Evolutionary conservation across 2,329 filamentous ascomycete genomes (phyloP).

Genomic region (Colletotrichum sp.): DNA sequence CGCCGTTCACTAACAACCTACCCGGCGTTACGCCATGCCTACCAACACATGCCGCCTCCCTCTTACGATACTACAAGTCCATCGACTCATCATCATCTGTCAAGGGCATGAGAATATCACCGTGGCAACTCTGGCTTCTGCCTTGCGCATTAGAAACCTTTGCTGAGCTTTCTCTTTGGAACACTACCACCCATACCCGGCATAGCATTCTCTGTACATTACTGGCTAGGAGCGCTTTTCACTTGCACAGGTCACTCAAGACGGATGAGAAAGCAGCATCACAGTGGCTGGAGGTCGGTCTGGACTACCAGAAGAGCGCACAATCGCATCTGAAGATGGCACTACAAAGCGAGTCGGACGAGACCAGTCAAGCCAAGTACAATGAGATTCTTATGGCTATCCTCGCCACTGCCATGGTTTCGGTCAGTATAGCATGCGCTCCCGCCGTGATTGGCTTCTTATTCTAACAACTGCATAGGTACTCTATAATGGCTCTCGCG

Average conservation of each 20-base stretch:
- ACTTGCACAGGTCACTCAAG: slow-evolving; percentile 30
- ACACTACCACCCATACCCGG: slow-evolving; percentile 39
- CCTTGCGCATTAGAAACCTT: slow-evolving; percentile 45
- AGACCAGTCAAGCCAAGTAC: slow-evolving; percentile 42
- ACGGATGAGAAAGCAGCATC: slow-evolving; percentile 9
- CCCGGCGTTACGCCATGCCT: neutral
- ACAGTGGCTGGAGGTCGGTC: slow-evolving; percentile 32
- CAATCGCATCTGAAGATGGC: slow-evolving; percentile 36
- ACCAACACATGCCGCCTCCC: slow-evolving; percentile 25
- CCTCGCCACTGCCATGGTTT: slow-evolving; percentile 30
- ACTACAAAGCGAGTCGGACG: slow-evolving; percentile 35
- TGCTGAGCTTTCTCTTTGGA: slow-evolving; percentile 45
- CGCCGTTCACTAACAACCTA: neutral
- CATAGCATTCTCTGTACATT: slow-evolving; percentile 42
- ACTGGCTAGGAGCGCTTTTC: slow-evolving; percentile 47
- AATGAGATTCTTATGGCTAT: slow-evolving; percentile 50
- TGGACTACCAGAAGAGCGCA: slow-evolving; percentile 31
- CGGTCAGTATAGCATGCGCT: slow-evolving; percentile 1
- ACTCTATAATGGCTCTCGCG: slow-evolving; percentile 12
- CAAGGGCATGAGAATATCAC: slow-evolving; percentile 40
- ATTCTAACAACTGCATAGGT: neutral
- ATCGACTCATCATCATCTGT: slow-evolving; percentile 33
- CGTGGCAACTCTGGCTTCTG: slow-evolving; percentile 47
- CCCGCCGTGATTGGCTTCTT: neutral
- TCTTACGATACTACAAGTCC: slow-evolving; percentile 34